phyloP scores from a whole-genome alignment of 352 stramenopile genomes.

The Globisporangium spiculum region DNA sequence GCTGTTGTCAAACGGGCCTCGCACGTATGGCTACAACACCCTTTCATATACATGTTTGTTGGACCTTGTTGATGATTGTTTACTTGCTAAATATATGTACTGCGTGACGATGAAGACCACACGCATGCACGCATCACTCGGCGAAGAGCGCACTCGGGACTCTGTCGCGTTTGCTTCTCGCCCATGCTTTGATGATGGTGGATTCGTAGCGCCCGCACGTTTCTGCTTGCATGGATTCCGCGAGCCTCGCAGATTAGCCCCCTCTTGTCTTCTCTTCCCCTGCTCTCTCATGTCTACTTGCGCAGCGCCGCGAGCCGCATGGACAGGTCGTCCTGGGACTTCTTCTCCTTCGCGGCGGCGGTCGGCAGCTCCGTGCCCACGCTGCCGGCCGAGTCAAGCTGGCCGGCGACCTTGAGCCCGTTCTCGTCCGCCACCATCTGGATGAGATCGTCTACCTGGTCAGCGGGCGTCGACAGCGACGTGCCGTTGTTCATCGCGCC shows the following conservation, averaged over 20 bases:
- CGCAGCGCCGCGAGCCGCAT: constrained; percentile 78
- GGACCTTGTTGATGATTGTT: not conserved
- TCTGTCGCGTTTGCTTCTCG: not conserved
- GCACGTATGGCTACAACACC: no score
- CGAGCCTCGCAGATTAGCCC: not conserved
- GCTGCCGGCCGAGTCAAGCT: constrained; percentile 90
- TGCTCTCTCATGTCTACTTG: constrained; percentile 26
- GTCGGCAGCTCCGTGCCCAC: constrained; percentile 78
- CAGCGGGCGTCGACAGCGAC: constrained; percentile 93
- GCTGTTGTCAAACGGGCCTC: not conserved
- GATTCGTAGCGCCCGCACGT: not conserved
- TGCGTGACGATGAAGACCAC: not conserved
- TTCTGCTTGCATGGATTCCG: not conserved
- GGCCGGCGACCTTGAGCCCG: constrained; percentile 92
- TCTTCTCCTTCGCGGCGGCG: constrained; percentile 75
- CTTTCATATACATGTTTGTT: not conserved
- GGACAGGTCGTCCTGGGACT: constrained; percentile 79
- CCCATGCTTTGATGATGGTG: not conserved
- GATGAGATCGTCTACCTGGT: constrained; percentile 97
- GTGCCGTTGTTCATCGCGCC: constrained; percentile 96
- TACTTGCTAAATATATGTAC: not conserved
- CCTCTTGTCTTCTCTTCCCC: no score
- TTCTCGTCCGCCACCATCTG: constrained; percentile 98
- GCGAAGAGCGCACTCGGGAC: not conserved
- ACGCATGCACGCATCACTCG: not conserved